Evolutionary conservation across 805 yeast genomes (phyloP), one percentile per base, ranked within the genome.

Genomic region (Sugiyamaella valdiviana): DNA sequence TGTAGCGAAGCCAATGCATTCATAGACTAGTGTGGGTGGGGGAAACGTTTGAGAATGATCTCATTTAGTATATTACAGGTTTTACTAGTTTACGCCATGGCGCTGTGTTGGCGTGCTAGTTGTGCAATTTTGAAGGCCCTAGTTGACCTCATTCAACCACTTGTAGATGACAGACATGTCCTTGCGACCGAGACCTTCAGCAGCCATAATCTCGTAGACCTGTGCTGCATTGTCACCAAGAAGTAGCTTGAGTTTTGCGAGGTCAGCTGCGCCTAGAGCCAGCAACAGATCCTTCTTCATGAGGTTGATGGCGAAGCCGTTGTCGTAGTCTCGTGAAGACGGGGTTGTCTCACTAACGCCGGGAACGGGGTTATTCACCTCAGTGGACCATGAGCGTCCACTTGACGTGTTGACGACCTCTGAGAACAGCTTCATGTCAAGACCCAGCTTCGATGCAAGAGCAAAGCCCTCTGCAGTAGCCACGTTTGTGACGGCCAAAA

Each of bases 401-500:
- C 79, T 71, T 10, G 79, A 74, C 2, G 73, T 76, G 26, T 77
- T 63, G 15, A 77, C 77, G 48, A 76, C 65, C 43, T 74, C 71
- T 23, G 78, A 74, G 56, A 75, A 75, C 48, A 66, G 62, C 38
- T 69, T 59, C 58, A 74, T 62, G 58, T 77, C 70, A 48, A 77
- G 69, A 5, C 77, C 76, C 49, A 74, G 70, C 12, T 75, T 63
- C 48, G 67, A 66, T 20, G 81, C 81, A 51, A 77, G 64, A 50
- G 73, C 77, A 65, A 76, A 75, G 6, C 79, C 76, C 56, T 76
- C 81, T 7, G 78, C 73, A 12, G 76, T 77, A 0, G 80, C 80
- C 54, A 76, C 66, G 60, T 77, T 76, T 24, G 76, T 73, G 23
- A 76, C 66, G 1, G 80, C 81, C 51, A 76, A 65, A 43, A 77